phyloP scores from a whole-genome alignment of 1,284 basidiomycete genomes.

The Heliocybe sulcata region DNA sequence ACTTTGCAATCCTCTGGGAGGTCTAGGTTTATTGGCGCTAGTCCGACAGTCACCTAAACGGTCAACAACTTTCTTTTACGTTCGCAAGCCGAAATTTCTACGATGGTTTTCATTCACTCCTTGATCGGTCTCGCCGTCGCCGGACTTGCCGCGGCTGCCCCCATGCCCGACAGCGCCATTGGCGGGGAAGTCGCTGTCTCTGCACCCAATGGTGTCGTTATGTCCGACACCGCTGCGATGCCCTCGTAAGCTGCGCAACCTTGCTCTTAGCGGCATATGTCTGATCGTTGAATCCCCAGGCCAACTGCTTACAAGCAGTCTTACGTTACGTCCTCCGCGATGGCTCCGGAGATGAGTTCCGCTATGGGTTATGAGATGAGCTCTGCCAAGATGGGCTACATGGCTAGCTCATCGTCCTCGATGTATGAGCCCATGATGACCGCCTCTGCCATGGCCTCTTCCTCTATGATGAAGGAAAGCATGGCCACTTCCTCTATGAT shows the following conservation, averaged over 20 bases:
- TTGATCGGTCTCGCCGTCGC: slow-evolving; percentile 46
- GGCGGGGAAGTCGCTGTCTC: slow-evolving; percentile 37
- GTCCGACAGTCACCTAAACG: slow-evolving; percentile 43
- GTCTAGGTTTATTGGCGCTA: slow-evolving; percentile 28
- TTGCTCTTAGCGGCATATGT: slow-evolving; percentile 1
- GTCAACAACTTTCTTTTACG: slow-evolving; percentile 22
- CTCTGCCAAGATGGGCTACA: too few species aligned
- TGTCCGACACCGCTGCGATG: slow-evolving; percentile 23
- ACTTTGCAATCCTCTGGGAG: slow-evolving; percentile 49
- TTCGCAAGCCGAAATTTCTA: slow-evolving; percentile 14
- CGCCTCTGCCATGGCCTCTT: too few species aligned
- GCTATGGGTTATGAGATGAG: too few species aligned
- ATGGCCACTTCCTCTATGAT: too few species aligned
- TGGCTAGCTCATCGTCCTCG: too few species aligned
- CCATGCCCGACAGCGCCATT: slow-evolving; percentile 35
- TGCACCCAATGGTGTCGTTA: slow-evolving; percentile 33
- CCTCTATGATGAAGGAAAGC: too few species aligned
- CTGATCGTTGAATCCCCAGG: neutral
- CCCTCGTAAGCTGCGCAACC: slow-evolving; percentile 15
- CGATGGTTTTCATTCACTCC: slow-evolving; percentile 49
- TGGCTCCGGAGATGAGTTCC: too few species aligned
- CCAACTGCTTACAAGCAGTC: slow-evolving; percentile 5
- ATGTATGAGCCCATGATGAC: too few species aligned
- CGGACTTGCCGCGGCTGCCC: slow-evolving; percentile 40
- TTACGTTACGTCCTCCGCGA: slow-evolving; percentile 3